Evolutionary conservation across 176 grass and related monocot genomes (phyloP), one percentile per base, ranked within the genome.

Genomic region (Ampelocalamus luodianensis): DNA sequence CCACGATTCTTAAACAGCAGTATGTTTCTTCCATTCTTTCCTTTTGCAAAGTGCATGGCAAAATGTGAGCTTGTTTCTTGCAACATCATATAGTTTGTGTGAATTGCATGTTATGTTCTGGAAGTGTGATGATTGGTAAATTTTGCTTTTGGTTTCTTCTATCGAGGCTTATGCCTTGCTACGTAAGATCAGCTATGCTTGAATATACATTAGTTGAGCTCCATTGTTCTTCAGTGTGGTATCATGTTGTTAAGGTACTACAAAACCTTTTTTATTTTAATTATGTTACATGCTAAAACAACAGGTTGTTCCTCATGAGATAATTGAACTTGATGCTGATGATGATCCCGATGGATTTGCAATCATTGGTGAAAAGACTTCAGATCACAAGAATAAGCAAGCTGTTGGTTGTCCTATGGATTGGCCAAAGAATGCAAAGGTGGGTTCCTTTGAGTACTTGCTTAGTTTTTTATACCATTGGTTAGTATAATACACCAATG

Each of bases 321-420:
- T 93, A 71, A 93, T 93, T 83, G 84, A 97, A 71, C 90, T 95
- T 54, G 92, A 97, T 82, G 89, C 69, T 84, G 92, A 94, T 85
- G 85, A 73, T 82, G 82, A 88, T 83, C 64, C 61, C 69, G 82
- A 91, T 87, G 89, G 62, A 56, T 62, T 92, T 87, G 56, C 73
- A 36, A 86, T 88, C 22, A 77, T 89, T 85, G 78, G 85, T 79
- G 85, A 90, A 77, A 91, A 76, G 26, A 77, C 65, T 49, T 65
- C 79, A n/a, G 79, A 82, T 85, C 79, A 86, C 40, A 93, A 90
- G 74, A 86, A 91, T 69, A 95, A 94, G 65, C 85, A 91, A 80
- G 87, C 68, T 73, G 22, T 77, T 82, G 58, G 61, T 67, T 60
- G 80, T 85, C 74, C 87, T 87, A 83, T 72, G 20, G 43, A 87